Percentiles rank a stretch among this genome's conserved stretches.
Evolutionary conservation across 495 filamentous ascomycete genomes (phyloP).

Genomic region (Neurospora tetrasperma): DNA sequence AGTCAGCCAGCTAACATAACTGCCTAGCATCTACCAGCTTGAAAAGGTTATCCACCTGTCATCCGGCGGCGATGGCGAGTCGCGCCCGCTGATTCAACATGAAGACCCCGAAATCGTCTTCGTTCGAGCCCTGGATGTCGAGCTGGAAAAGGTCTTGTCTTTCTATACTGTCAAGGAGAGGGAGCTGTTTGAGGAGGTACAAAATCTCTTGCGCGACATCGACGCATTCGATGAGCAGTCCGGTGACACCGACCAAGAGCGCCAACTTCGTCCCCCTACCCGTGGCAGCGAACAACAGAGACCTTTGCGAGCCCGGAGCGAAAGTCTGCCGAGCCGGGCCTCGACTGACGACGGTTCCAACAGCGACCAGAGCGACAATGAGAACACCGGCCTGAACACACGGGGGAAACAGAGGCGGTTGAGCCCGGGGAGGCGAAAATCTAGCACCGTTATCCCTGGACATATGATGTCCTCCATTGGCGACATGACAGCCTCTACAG

Average conservation of each 20-base stretch:
- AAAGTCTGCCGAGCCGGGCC: constrained; percentile 29
- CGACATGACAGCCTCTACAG: constrained; percentile 46
- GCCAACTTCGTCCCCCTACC: constrained; percentile 24
- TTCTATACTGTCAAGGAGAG: constrained; percentile 84
- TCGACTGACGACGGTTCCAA: constrained; percentile 42
- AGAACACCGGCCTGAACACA: constrained; percentile 44
- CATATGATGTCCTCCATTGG: constrained; percentile 32
- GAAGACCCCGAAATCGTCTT: constrained; percentile 72
- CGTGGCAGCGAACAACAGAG: constrained; percentile 9
- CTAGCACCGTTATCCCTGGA: constrained; percentile 12
- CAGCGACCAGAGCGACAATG: constrained; percentile 60
- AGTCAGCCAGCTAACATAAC: not conserved
- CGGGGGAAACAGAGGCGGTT: constrained; percentile 20
- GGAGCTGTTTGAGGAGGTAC: constrained; percentile 72
- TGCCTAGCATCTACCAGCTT: constrained; percentile 76
- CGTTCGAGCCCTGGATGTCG: constrained; percentile 67
- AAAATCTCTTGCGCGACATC: constrained; percentile 66
- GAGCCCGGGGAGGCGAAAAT: constrained; percentile 27
- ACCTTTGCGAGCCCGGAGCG: constrained; percentile 16
- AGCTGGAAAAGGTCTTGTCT: constrained; percentile 84
- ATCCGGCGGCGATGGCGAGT: constrained; percentile 58
- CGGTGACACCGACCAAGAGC: constrained; percentile 44
- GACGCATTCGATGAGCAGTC: constrained; percentile 56
- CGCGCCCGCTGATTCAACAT: constrained; percentile 65
- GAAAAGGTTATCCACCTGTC: constrained; percentile 64